Conservation (phyloP, 2,329 filamentous ascomycete species). For the Aureobasidium sp. region DNA sequence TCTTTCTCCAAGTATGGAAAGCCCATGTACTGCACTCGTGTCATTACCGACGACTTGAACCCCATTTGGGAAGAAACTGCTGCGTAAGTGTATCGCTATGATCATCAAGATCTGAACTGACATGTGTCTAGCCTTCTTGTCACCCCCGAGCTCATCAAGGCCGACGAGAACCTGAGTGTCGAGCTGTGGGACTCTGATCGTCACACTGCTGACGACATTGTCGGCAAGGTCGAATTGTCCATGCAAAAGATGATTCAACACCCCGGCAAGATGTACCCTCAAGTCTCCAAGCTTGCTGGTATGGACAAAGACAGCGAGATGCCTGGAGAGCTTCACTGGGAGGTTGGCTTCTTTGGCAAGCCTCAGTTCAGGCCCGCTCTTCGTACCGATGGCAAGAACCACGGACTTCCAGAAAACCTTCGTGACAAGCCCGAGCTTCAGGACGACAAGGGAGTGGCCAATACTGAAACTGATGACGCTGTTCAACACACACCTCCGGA, state of each 20-base stretch:
- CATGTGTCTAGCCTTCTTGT: constrained; percentile 54
- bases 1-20: constrained; percentile 96
- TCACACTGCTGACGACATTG: constrained; percentile 85
- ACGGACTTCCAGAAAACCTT: constrained; percentile 65
- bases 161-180: constrained; percentile 84
- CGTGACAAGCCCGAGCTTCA: constrained; percentile 70
- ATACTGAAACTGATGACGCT: constrained; percentile 70
- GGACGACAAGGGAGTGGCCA: constrained; percentile 75
- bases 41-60: constrained; percentile 91
- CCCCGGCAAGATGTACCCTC: constrained; percentile 85
- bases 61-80: constrained; percentile 87
- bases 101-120: not conserved
- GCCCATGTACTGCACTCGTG: constrained; percentile 93
- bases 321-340: constrained; percentile 93
- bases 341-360: constrained; percentile 91
- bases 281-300: constrained; percentile 74
- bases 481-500: constrained; percentile 87
- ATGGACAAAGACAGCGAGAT: constrained; percentile 79
- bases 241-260: constrained; percentile 95
- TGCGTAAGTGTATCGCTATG: constrained; percentile 36
- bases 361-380: constrained; percentile 79
- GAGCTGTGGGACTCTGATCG: constrained; percentile 96
- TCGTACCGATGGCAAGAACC: constrained; percentile 79
- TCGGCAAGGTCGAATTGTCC: constrained; percentile 87
- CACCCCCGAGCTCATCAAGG: constrained; percentile 83